Evolutionary conservation across 2,329 filamentous ascomycete genomes (phyloP).

Genomic region (Xylariaceae sp.): DNA sequence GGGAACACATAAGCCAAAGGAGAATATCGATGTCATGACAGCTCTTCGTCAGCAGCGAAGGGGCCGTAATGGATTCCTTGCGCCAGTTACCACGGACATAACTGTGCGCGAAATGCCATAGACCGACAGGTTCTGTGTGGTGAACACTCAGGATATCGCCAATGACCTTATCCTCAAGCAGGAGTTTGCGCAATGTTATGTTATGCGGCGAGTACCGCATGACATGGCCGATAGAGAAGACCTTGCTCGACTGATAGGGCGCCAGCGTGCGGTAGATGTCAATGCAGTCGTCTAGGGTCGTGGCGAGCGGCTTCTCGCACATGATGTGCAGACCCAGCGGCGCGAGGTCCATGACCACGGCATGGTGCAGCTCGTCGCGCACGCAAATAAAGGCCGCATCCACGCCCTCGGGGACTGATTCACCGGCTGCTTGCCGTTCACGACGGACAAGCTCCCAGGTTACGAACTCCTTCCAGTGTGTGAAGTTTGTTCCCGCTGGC

Average conservation of each 20-base stretch:
- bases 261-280: constrained; percentile 60
- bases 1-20: constrained; percentile 83
- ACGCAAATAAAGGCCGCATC: constrained; percentile 63
- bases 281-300: constrained; percentile 71
- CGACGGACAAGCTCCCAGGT: constrained; percentile 63
- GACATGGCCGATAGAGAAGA: constrained; percentile 93
- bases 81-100: constrained; percentile 95
- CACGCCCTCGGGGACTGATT: constrained; percentile 48
- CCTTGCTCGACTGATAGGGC: constrained; percentile 32
- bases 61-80: constrained; percentile 68
- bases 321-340: constrained; percentile 73
- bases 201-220: constrained; percentile 92
- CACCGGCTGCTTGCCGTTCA: constrained; percentile 44
- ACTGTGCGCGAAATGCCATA: constrained; percentile 91
- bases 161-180: constrained; percentile 69
- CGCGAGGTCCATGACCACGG: constrained; percentile 70
- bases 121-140: constrained; percentile 91
- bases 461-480: constrained; percentile 71
- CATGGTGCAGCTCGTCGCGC: constrained; percentile 80
- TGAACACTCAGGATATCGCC: constrained; percentile 82
- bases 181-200: constrained; percentile 70
- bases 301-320: constrained; percentile 91
- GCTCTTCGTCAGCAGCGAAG: constrained; percentile 84
- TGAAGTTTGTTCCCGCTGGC: constrained; percentile 61
- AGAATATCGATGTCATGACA: constrained; percentile 95